These are phyloP conservation scores for Coccinonectria pachysandricola DNA, from an alignment of 2,329 filamentous ascomycete species.

Conservation along the genomic window DNA sequence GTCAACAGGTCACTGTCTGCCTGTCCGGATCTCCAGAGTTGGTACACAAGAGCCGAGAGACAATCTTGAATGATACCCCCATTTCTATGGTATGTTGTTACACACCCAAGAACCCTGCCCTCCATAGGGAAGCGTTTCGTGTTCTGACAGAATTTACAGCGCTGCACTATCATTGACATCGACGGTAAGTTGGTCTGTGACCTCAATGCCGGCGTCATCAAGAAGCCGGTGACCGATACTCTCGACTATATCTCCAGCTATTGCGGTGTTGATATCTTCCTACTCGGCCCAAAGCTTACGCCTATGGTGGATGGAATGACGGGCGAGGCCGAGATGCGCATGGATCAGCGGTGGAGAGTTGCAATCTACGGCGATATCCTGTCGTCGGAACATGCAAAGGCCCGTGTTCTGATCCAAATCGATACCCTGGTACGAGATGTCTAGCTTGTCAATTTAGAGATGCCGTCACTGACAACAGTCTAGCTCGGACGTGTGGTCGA, in stretches of 20 bases:
- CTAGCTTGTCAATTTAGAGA: too few species aligned
- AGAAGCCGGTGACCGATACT: conserved; percentile 68
- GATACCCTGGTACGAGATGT: conserved; percentile 77
- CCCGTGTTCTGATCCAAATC: conserved; percentile 90
- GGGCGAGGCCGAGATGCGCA: conserved; percentile 70
- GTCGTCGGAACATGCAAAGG: conserved; percentile 94
- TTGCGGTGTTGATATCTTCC: conserved; percentile 92
- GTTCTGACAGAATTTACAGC: conserved; percentile 41
- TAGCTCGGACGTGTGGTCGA: conserved; percentile 68
- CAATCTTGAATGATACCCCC: conserved; percentile 82
- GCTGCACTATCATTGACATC: conserved; percentile 86
- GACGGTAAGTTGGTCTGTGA: conserved; percentile 86
- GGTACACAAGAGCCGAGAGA: conserved; percentile 82
- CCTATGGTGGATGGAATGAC: conserved; percentile 66
- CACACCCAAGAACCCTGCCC: too few species aligned
- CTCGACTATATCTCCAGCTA: conserved; percentile 79
- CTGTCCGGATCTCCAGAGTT: conserved; percentile 79
- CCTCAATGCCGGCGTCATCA: conserved; percentile 52
- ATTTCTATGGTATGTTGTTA: conserved; percentile 81
- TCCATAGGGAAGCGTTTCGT: too few species aligned
- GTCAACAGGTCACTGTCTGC: conserved; percentile 68
- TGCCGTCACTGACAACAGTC: too few species aligned
- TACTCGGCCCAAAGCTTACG: conserved; percentile 80
- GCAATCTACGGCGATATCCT: conserved; percentile 93
- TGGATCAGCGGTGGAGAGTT: conserved; percentile 83